A percentile compares a stretch with the other conserved stretches of the same genome.
phyloP scores from a whole-genome alignment of 192 early-diverging fungal species.

The Powellomyces hirtus region DNA sequence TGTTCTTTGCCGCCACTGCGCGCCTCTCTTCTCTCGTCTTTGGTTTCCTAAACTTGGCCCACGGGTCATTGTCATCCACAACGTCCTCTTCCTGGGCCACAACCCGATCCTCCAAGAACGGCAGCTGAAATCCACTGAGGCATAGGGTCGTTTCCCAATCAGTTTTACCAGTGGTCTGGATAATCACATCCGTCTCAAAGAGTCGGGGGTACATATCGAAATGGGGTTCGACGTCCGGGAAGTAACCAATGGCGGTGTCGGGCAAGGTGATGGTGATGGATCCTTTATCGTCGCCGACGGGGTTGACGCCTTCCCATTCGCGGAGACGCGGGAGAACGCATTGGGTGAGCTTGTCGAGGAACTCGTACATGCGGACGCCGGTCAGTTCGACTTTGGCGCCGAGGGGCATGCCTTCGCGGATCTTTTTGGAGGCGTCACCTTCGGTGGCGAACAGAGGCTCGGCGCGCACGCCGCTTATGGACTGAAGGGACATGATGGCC shows the following conservation, averaged over 20 bases:
- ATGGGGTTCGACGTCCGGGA: conserved; percentile 95
- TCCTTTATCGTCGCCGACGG: conserved; percentile 70
- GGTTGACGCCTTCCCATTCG: conserved; percentile 80
- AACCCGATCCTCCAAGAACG: conserved; percentile 57
- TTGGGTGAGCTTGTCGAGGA: conserved; percentile 92
- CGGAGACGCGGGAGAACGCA: conserved; percentile 92
- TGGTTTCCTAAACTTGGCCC: conserved; percentile 51
- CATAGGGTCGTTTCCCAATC: conserved; percentile 77
- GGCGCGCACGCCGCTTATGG: conserved; percentile 77
- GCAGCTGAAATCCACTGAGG: conserved; percentile 87
- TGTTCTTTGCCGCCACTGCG: conserved; percentile 21
- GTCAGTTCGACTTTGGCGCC: conserved; percentile 76
- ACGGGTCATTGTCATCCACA: conserved; percentile 45
- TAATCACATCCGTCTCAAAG: conserved; percentile 82
- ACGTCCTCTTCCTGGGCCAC: conserved; percentile 30
- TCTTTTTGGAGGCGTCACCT: conserved; percentile 78
- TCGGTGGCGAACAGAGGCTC: conserved; percentile 77
- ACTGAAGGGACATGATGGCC: conserved; percentile 88
- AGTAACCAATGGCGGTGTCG: conserved; percentile 77
- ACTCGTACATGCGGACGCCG: conserved; percentile 86
- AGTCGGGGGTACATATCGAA: conserved; percentile 91
- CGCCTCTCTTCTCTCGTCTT: conserved; percentile 38
- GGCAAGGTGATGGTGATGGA: conserved; percentile 84
- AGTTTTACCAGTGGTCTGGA: conserved; percentile 77
- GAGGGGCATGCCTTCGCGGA: conserved; percentile 91